Percentiles rank a stretch among this genome's conserved stretches.
phyloP scores from a whole-genome alignment of 305 asterid genomes.

The Plantago lanceolata region DNA sequence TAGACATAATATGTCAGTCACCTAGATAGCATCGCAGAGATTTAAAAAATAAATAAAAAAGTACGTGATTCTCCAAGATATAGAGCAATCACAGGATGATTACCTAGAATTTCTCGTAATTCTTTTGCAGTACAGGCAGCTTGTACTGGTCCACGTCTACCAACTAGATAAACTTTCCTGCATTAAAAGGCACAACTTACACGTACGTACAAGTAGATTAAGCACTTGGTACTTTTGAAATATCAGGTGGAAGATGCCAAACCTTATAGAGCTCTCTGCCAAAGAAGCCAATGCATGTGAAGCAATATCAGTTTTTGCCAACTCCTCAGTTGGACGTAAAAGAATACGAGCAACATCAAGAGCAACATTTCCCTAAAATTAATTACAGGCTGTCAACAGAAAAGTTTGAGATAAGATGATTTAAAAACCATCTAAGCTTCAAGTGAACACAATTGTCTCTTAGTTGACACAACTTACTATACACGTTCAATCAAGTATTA shows the following conservation, averaged over 20 bases:
- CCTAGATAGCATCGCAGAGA: background rate
- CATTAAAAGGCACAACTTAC: constrained; percentile 16
- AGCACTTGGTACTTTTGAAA: background rate
- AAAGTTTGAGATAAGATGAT: background rate
- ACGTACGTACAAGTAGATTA: constrained; percentile 12
- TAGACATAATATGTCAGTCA: background rate
- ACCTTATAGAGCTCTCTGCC: constrained; percentile 76
- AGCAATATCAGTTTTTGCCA: constrained; percentile 81
- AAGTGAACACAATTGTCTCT: background rate
- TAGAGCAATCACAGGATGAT: constrained; percentile 7
- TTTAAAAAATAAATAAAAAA: too few relatives aligned
- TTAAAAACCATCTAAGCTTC: background rate
- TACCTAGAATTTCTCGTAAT: constrained; percentile 84
- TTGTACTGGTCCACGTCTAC: constrained; percentile 96
- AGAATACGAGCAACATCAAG: constrained; percentile 91
- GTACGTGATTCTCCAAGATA: background rate
- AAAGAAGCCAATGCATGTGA: constrained; percentile 74
- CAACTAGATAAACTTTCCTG: constrained; percentile 88
- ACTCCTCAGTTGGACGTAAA: constrained; percentile 70
- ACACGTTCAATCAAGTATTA: constrained; percentile 4
- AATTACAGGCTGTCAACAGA: constrained; percentile 7
- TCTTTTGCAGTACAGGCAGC: constrained; percentile 96
- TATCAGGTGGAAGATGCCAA: constrained; percentile 17
- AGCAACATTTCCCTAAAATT: constrained; percentile 83
- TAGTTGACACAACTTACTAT: background rate